Conservation (phyloP, 2,329 filamentous ascomycete species). For the Epichloe gansuensis region DNA sequence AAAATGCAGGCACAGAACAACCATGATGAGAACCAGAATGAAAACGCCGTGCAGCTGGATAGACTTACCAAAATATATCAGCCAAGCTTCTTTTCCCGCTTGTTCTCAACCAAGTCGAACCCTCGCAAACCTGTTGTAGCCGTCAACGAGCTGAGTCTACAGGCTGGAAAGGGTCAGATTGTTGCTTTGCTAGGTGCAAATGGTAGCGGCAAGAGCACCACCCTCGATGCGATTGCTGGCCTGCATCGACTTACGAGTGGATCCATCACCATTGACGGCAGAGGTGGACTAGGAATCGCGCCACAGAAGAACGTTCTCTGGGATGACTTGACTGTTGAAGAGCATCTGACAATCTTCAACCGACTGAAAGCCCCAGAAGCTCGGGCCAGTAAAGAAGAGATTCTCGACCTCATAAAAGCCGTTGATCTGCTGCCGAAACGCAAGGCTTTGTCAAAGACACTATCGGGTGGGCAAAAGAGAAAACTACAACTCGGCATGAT, state of each 20-base stretch:
- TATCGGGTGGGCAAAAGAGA: conserved; percentile 84
- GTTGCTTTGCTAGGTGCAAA: conserved; percentile 80
- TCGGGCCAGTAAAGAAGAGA: conserved; percentile 43
- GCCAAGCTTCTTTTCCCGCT: conserved; percentile 47
- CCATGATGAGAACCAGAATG: conserved; percentile 14
- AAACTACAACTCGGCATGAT: conserved; percentile 92
- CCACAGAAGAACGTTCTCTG: conserved; percentile 92
- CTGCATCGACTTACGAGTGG: conserved; percentile 66
- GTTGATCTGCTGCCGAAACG: conserved; percentile 68
- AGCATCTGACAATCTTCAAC: conserved; percentile 79
- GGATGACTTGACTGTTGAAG: conserved; percentile 74
- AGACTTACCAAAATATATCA: conserved; percentile 68
- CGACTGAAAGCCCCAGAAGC: conserved; percentile 55
- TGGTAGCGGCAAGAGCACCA: conserved; percentile 82
- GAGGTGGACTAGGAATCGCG: conserved; percentile 71
- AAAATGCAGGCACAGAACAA: conserved; percentile 30
- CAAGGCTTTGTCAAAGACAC: conserved; percentile 56
- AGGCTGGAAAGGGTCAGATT: conserved; percentile 66
- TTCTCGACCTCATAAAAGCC: conserved; percentile 49
- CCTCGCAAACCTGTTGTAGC: conserved; percentile 55
- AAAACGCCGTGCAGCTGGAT: conserved; percentile 54
- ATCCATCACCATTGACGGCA: conserved; percentile 62
- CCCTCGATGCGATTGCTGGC: conserved; percentile 76
- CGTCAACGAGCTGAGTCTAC: conserved; percentile 60
- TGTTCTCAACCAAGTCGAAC: conserved; percentile 28